phyloP scores from a whole-genome alignment of 768 basidiomycete species.

The Calocybe indica region DNA sequence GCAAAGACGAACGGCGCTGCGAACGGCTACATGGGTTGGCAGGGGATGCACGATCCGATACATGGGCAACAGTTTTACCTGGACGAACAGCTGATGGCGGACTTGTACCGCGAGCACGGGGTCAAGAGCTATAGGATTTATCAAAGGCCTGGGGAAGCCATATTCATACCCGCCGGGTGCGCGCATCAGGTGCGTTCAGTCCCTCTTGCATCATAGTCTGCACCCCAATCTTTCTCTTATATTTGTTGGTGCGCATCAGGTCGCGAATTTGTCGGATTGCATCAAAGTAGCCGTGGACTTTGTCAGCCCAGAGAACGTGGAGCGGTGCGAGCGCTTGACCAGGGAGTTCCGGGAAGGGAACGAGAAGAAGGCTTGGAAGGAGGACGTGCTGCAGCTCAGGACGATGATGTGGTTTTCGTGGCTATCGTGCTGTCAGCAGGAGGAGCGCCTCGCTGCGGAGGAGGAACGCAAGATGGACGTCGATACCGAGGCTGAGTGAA shows the following conservation, averaged over 20 bases:
- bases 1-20: not conserved
- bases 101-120: constrained; percentile 59
- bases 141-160: constrained; percentile 87
- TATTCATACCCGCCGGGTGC: constrained; percentile 94
- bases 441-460: constrained; percentile 6
- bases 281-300: constrained; percentile 96
- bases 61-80: constrained; percentile 88
- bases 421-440: constrained; percentile 55
- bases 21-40: constrained; percentile 27
- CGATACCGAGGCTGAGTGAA: too few relatives aligned
- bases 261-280: constrained; percentile 87
- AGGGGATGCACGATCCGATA: constrained; percentile 63
- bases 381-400: constrained; percentile 86
- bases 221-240: not conserved
- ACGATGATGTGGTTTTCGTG: constrained; percentile 96
- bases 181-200: constrained; percentile 67
- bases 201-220: not conserved
- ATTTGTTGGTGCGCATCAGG: constrained; percentile 33
- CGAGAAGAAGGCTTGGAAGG: constrained; percentile 84
- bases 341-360: constrained; percentile 90
- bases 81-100: constrained; percentile 58
- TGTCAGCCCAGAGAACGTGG: constrained; percentile 90
- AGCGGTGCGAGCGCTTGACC: constrained; percentile 79
- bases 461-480: too few relatives aligned
- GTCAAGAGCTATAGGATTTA: constrained; percentile 82